Evolutionary conservation across 139 green algal genomes (phyloP), one percentile per base, ranked within the genome.

Genomic region (Ettlia oleoabundans): DNA sequence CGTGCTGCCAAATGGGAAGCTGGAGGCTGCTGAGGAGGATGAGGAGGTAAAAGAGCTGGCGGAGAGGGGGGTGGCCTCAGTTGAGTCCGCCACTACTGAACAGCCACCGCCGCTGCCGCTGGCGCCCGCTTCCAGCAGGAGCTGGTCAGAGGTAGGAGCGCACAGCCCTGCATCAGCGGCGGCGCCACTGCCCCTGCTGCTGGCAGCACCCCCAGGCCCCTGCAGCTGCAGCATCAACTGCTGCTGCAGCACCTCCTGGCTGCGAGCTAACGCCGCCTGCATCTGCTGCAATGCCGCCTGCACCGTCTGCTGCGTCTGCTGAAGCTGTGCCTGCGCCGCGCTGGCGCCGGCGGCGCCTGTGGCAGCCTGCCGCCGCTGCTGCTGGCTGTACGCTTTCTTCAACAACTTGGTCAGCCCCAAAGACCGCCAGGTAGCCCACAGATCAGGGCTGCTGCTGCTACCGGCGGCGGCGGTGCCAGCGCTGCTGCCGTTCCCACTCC

Each of bases 351-450:
- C 53, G 52, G 35, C 28, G 32, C 24, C 40, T 15, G 68, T 21
- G 24, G 22, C 10, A 2, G 28, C n/a, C 53, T 52, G 35, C 32
- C 82, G 62, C 33, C 64, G 62, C 62, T 83, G 74, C 82, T 86
- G 82, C 78, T 86, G 82, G 55, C 77, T 85, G 61, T 80, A 81
- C n/a, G 87, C 88, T 41, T 87, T 89, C 42, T 89, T 89, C 51
- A 93, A 81, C 67, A 92, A 82, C 81, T 91, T 86, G 58, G 89
- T 83, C 9, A 91, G 62, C 51, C 85, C 88, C 62, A 89, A 43
- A 33, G 81, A 83, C 28, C 84, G 80, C 87, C 87, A 91, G 37
- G 77, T 88, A 38, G 67, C 35, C 66, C 72, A 82, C 42, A 86
- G 28, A 47, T 86, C 82, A 33, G 82, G 55, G 1, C 28, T 53